Percentiles rank a stretch among this genome's conserved stretches.
These are phyloP conservation scores for Russula sp. DNA, from an alignment of 768 basidiomycete genomes.

Conservation along the genomic window DNA sequence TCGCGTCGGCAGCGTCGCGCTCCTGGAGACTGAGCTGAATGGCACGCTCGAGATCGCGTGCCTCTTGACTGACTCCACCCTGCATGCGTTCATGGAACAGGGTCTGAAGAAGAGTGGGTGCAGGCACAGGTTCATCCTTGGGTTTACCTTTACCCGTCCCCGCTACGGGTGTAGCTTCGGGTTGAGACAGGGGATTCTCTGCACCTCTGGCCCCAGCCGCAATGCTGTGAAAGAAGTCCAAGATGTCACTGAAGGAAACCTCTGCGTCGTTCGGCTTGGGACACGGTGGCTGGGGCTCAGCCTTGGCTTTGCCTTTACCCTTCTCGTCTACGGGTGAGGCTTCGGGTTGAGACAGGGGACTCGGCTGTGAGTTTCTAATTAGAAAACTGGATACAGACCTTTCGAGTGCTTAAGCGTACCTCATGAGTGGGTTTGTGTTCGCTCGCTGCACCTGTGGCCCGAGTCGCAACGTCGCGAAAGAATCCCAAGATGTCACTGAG, in stretches of 20 bases:
- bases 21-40: conserved; percentile 19
- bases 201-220: background rate
- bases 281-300: background rate
- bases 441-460: background rate
- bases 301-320: conserved; percentile 8
- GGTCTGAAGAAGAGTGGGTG: background rate
- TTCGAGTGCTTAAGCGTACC: background rate
- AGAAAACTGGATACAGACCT: background rate
- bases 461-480: background rate
- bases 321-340: background rate
- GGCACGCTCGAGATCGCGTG: conserved; percentile 1
- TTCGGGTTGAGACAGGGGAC: background rate
- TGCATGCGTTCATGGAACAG: background rate
- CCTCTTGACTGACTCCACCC: conserved; percentile 3
- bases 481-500: background rate
- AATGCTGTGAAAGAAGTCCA: conserved; percentile 4
- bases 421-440: background rate
- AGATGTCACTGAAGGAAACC: background rate
- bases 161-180: background rate
- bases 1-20: conserved; percentile 1
- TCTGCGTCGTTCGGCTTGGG: background rate
- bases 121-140: background rate
- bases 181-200: background rate
- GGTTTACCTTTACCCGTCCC: conserved; percentile 7
- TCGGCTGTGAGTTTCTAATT: background rate